phyloP scores from a whole-genome alignment of 2,329 filamentous ascomycete genomes.

The Cladosporium sp. region DNA sequence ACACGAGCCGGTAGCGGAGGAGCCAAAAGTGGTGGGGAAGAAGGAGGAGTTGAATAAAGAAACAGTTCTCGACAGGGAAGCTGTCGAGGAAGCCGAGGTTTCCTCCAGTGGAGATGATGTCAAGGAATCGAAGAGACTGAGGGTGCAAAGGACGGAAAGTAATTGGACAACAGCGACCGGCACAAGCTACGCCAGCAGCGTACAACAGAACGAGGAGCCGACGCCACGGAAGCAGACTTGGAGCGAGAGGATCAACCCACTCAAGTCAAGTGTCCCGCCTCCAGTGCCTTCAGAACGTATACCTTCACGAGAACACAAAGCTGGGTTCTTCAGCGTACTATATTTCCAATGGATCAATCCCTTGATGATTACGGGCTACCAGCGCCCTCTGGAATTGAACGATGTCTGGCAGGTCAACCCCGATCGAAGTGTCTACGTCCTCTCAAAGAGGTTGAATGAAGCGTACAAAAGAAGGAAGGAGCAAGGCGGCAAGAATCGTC shows the following conservation, averaged over 20 bases:
- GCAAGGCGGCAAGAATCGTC: slow-evolving; percentile 65
- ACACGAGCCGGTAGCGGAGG: slow-evolving; percentile 38
- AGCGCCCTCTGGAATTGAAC: slow-evolving; percentile 72
- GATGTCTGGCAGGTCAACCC: slow-evolving; percentile 92
- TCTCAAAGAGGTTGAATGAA: slow-evolving; percentile 62
- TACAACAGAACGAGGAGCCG: slow-evolving; percentile 18
- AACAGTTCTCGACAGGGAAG: slow-evolving; percentile 30
- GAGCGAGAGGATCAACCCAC: slow-evolving; percentile 52
- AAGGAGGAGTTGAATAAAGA: slow-evolving; percentile 34
- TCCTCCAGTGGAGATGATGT: slow-evolving; percentile 15
- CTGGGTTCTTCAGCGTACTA: slow-evolving; percentile 68
- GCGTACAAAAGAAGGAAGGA: slow-evolving; percentile 59
- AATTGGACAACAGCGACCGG: slow-evolving; percentile 32
- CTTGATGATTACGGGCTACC: slow-evolving; percentile 81
- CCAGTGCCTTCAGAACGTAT: slow-evolving; percentile 51
- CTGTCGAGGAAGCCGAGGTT: slow-evolving; percentile 15
- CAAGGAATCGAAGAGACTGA: slow-evolving; percentile 15
- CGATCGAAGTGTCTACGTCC: slow-evolving; percentile 63
- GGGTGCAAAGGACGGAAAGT: slow-evolving; percentile 27
- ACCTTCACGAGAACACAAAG: slow-evolving; percentile 66
- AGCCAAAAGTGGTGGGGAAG: slow-evolving; percentile 30
- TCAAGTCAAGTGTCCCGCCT: slow-evolving; percentile 49
- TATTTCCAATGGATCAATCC: slow-evolving; percentile 90
- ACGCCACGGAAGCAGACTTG: slow-evolving; percentile 51
- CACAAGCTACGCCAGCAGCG: slow-evolving; percentile 26